Base-by-base conservation (phyloP, 2,329 filamentous ascomycete species). In the Cordyceps militaris region DNA sequence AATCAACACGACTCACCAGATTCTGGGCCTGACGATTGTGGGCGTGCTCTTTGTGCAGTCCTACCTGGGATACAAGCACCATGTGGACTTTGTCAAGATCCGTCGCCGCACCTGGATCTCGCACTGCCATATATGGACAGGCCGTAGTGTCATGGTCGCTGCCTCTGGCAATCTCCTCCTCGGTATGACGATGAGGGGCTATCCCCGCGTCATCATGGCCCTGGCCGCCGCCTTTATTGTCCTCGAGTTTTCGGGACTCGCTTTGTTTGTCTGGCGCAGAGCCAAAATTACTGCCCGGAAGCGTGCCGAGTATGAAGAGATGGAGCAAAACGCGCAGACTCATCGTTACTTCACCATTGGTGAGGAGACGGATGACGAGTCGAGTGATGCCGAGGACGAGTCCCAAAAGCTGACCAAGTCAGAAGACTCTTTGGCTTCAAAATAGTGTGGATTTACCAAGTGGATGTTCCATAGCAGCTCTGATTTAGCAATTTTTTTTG, bases 51-150 rank as follows among this genome's bases (percentile, higher is more conserved):
- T 54, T 1, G 46, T 60, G 5, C 63, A 63, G 11, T 58, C 58
- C 4, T 40, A 43, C 9, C 34, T 63, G 1, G 63, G 63, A 36
- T 63, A 59, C 58, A 60, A 59, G n/a, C 63, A 64, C 30, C 63
- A 64, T 42, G 26, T 63, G 11, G 44, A 57, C 28, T 63, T 63
- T 44, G 42, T 64, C 13, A 59, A 61, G 34, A 61, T 62, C 21
- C 58, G 54, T 10, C 61, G 60, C 13, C 56, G 63, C n/a, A 63
- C 63, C 0, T 61, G 53, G 60, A 60, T 63, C 19, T 64, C 57
- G 36, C 16, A 55, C 14, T 21, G 40, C 21, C 52, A 55, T 5
- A 46, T 64, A 21, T 59, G 58, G 26, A 57, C 60, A 9, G 62
- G 63, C 3, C 56, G 60, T 16, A 13, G 40, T 3, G 21, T 61